Evolutionary conservation across 306 rosid species (phyloP).

Genomic region (Argentina anserina): DNA sequence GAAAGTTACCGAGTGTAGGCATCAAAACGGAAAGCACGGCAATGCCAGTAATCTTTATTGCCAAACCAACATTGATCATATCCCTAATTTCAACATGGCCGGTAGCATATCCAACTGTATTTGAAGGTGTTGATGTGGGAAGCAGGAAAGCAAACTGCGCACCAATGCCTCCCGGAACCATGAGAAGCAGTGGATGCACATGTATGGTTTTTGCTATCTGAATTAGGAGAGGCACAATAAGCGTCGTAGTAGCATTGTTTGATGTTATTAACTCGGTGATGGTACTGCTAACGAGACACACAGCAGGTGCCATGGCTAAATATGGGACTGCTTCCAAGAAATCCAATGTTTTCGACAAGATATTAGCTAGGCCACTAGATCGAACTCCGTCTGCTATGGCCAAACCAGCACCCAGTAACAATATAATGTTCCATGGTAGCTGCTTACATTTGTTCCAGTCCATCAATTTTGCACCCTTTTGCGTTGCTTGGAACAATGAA

Average conservation of each 20-base stretch:
- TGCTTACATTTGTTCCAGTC: constrained; percentile 87
- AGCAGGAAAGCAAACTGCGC: constrained; percentile 72
- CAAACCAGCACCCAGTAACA: constrained; percentile 82
- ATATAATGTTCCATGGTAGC: constrained; percentile 77
- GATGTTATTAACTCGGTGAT: constrained; percentile 71
- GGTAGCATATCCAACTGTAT: constrained; percentile 76
- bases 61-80: constrained; percentile 69
- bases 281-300: constrained; percentile 58
- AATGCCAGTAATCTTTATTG: constrained; percentile 64
- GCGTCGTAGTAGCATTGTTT: constrained; percentile 77
- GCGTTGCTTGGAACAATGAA: constrained; percentile 82
- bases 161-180: constrained; percentile 82
- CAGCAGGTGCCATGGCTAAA: constrained; percentile 63
- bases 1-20: constrained; percentile 67
- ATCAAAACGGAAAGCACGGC: constrained; percentile 51
- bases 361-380: constrained; percentile 66
- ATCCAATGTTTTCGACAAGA: constrained; percentile 45
- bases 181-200: constrained; percentile 68
- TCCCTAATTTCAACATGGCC: constrained; percentile 65
- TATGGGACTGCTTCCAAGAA: constrained; percentile 64
- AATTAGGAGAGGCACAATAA: constrained; percentile 58
- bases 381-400: constrained; percentile 86
- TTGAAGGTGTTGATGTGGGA: constrained; percentile 79
- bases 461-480: constrained; percentile 73
- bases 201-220: constrained; percentile 60